Percentiles rank a stretch among this genome's conserved stretches.
Evolutionary conservation across 78 protist species (phyloP).

Genomic region (Reticulomyxa filosa): DNA sequence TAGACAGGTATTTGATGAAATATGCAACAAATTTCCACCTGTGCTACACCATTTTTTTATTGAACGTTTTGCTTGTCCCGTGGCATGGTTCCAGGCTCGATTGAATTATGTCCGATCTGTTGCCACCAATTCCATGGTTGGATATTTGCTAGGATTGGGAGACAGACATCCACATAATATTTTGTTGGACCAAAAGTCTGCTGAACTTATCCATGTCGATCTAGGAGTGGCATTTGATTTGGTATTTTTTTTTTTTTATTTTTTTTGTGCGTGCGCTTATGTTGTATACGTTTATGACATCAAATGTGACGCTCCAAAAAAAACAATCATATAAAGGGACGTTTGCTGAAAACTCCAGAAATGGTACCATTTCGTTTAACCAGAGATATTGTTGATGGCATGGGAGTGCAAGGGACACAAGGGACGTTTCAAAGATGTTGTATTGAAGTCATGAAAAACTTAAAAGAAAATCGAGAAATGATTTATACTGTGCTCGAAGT

Average conservation of each 20-base stretch:
- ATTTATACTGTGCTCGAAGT: conserved; percentile 27
- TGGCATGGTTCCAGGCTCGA: conserved; percentile 29
- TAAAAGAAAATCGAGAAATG: background rate
- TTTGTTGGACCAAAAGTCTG: conserved; percentile 45
- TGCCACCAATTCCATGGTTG: conserved; percentile 43
- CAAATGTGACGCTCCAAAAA: too few species aligned
- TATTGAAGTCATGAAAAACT: conserved; percentile 16
- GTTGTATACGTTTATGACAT: too few species aligned
- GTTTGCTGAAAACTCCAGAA: conserved; percentile 32
- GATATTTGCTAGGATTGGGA: conserved; percentile 65
- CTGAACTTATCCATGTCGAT: conserved; percentile 62
- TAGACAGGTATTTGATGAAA: too few species aligned
- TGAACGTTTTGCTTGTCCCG: conserved; percentile 27
- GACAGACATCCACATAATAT: conserved; percentile 58
- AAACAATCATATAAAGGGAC: too few species aligned
- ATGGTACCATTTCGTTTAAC: conserved; percentile 54
- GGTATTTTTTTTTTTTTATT: too few species aligned
- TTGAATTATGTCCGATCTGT: conserved; percentile 23
- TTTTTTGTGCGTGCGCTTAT: too few species aligned
- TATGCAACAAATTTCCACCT: conserved; percentile 22
- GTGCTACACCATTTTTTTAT: conserved; percentile 50
- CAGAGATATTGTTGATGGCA: conserved; percentile 47
- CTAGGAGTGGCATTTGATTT: conserved; percentile 57
- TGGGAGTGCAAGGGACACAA: conserved; percentile 42
- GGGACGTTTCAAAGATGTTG: conserved; percentile 39